Evolutionary conservation across 768 basidiomycete species (phyloP).

Genomic region (Collybia sp.): DNA sequence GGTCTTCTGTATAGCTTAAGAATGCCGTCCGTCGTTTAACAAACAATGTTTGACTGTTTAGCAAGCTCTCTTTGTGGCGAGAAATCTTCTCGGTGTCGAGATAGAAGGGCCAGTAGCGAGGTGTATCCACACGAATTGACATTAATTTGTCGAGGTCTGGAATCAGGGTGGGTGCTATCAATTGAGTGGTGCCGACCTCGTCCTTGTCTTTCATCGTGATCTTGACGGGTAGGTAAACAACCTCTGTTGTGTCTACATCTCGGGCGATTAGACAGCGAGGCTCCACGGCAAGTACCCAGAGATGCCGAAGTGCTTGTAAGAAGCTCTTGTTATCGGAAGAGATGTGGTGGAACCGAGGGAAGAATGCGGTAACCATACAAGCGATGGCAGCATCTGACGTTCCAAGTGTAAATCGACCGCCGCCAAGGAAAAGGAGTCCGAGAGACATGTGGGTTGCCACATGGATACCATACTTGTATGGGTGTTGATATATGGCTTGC

Average conservation of each 20-base stretch:
- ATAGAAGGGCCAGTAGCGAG: conserved; percentile 92
- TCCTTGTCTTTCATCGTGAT: conserved; percentile 70
- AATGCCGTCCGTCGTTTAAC: conserved; percentile 93
- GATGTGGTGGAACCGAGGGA: conserved; percentile 76
- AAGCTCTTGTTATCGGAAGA: conserved; percentile 88
- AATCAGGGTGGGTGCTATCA: conserved; percentile 91
- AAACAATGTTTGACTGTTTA: conserved; percentile 78
- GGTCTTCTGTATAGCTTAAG: conserved; percentile 90
- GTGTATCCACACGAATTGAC: conserved; percentile 86
- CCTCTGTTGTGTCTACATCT: conserved; percentile 88
- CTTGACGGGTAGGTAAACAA: conserved; percentile 91
- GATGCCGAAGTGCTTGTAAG: conserved; percentile 87
- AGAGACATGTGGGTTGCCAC: conserved; percentile 87
- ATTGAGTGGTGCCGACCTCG: conserved; percentile 60
- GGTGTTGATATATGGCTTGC: conserved; percentile 52
- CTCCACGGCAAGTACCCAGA: conserved; percentile 96
- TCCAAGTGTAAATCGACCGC: conserved; percentile 88
- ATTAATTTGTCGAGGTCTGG: conserved; percentile 81
- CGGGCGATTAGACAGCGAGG: conserved; percentile 89
- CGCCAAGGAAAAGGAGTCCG: conserved; percentile 90
- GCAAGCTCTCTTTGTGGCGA: conserved; percentile 62
- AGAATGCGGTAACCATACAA: conserved; percentile 85
- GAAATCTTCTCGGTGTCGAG: conserved; percentile 70
- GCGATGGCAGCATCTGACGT: conserved; percentile 91
- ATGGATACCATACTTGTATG: conserved; percentile 84